These are phyloP conservation scores for Clarireedia hainanense DNA, from an alignment of 2,329 filamentous ascomycete genomes.

Conservation along the genomic window DNA sequence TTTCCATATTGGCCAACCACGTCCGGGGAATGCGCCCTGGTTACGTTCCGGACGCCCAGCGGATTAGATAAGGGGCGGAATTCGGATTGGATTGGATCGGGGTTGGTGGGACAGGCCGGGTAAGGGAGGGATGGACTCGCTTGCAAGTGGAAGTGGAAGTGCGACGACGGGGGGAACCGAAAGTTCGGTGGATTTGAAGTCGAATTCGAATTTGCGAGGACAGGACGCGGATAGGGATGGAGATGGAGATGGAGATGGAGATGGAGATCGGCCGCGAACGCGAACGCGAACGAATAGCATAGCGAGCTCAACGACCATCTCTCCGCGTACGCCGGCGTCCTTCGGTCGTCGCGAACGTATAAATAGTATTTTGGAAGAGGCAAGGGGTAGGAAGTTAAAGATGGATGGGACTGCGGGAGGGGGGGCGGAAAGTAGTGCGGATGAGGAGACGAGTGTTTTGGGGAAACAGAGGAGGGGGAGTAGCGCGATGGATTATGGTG, in stretches of 20 bases:
- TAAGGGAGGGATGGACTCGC: too few relatives aligned
- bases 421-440: constrained; percentile 23
- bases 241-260: neutral
- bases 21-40: too few relatives aligned
- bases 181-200: neutral
- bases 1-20: too few relatives aligned
- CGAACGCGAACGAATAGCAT: too few relatives aligned
- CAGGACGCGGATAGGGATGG: too few relatives aligned
- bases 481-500: neutral
- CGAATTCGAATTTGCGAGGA: too few relatives aligned
- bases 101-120: neutral
- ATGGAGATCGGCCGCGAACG: too few relatives aligned
- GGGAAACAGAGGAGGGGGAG: constrained; percentile 14
- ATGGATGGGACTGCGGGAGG: neutral
- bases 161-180: too few relatives aligned
- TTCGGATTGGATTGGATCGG: neutral
- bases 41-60: too few relatives aligned
- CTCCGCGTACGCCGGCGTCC: too few relatives aligned
- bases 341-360: constrained; percentile 7
- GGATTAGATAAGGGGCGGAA: too few relatives aligned
- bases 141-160: neutral
- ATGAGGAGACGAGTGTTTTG: constrained; percentile 34
- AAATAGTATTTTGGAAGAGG: constrained; percentile 22
- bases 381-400: constrained; percentile 15
- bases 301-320: too few relatives aligned